These are phyloP conservation scores for Geotrichum reessii DNA, from an alignment of 1,139 yeast species.

Conservation along the genomic window DNA sequence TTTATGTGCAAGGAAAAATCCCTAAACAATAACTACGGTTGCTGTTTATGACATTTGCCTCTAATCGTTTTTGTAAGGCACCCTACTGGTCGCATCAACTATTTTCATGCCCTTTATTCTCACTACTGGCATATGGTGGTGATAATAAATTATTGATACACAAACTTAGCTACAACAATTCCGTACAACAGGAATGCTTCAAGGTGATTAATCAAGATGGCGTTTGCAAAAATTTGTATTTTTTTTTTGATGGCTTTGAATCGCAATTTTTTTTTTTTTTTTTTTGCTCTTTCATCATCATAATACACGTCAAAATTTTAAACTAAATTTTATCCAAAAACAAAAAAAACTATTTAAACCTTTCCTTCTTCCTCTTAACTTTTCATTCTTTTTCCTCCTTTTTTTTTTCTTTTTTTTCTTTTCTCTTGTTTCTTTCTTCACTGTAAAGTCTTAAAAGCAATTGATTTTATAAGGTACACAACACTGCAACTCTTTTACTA, in stretches of 20 bases:
- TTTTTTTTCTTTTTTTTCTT: not conserved
- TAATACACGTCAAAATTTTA: not conserved
- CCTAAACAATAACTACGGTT: not conserved
- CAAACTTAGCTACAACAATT: not conserved
- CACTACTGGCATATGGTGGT: too few relatives aligned
- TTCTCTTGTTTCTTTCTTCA: not conserved
- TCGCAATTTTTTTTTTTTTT: too few relatives aligned
- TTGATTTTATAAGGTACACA: conserved; percentile 11
- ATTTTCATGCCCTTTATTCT: not conserved
- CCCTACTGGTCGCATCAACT: not conserved
- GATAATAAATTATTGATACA: too few relatives aligned
- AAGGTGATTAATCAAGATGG: not conserved
- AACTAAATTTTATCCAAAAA: not conserved
- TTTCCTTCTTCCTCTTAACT: not conserved
- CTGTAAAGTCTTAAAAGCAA: conserved; percentile 7
- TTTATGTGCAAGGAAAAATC: not conserved
- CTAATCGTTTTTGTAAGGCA: too few relatives aligned
- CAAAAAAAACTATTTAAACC: conserved; percentile 7
- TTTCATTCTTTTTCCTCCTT: not conserved
- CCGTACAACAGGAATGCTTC: not conserved
- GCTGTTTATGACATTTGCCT: too few relatives aligned
- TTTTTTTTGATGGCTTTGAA: too few relatives aligned
- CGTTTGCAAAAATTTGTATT: too few relatives aligned
- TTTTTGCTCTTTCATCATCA: not conserved
- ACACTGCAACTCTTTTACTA: not conserved